Base-by-base conservation (phyloP, 768 basidiomycete species). In the Sarcodon sp. region DNA sequence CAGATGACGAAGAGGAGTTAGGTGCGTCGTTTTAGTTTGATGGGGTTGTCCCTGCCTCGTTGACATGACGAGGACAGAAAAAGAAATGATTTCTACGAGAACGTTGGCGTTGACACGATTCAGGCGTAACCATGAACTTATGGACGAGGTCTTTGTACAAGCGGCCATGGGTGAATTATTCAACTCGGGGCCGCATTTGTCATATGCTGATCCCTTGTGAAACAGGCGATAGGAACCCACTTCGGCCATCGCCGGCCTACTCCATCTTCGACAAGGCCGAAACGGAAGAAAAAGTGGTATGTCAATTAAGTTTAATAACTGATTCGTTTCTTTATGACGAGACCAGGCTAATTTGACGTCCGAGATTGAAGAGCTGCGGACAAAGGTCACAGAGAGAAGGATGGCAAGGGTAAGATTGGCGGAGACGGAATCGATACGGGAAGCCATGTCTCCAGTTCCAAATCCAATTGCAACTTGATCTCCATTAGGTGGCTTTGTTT, bases 81-180 rank as follows among this genome's bases (percentile, higher is more conserved):
- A 70, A 18, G 86, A 88, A 50, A 67, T 72, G 50, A 81, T 88
- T 50, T 83, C 87, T 0, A 77, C 83, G 1, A 73, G 83, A 38
- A 76, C 83, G 2, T 69, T 88, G 12, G 83, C 87, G 6, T 56
- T 83, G 34, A 73, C 78, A 13, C 71, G 87, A 34, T 90, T 87
- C 57, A 75, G 72, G 53, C 77, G 86, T 6, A 90, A 90, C 56
- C 85, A 89, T 56, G 87, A 87, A 39, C 68, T 83, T 51, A 90
- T 90, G 86, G 82, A 82, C 57, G 83, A 83, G 38, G 81, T 90
- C 1, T 88, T 90, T 61, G 71, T 69, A 53, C 73, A 76, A 53
- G 86, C 87, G 18, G 83, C 81, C 0, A 83, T 77, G 55, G 77
- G 86, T 64, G 35, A 44, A 62, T 52, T 13, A 7, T 31, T 33